Evolutionary conservation across 441 rosid genomes (phyloP), one percentile per base, ranked within the genome.

Genomic region (Metrosideros polymorpha): DNA sequence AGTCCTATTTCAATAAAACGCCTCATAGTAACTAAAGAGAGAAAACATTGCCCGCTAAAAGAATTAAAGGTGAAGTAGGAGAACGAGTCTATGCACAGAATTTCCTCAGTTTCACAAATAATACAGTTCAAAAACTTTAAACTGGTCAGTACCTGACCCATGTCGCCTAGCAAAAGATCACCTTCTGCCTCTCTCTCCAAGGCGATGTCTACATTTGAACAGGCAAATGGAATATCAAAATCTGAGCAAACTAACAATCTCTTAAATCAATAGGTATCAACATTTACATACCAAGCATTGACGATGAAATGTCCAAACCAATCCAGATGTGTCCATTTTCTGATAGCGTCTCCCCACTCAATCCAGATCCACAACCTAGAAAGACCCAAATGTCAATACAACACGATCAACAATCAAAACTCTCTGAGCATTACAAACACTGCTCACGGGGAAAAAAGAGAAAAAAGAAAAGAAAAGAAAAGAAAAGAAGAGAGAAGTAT

Each of bases 281-380:
- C 15, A 19, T 51, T 55, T 53, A 88, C 91, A 61, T 92, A 92
- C 96, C 83, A 27, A 96, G 98, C 99, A 97, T 97, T 19, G 99
- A 97, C 3, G 86, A 90, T 18, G 99, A 97, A 86, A 97, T 94
- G 89, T 96, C 99, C 50, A 97, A 87, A 88, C 99, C 99, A 88
- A 97, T 89, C 99, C 99, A 96, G 1, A 92, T 94, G 84, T 96
- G 98, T 71, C 98, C 96, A 71, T 89, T 88, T 86, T 96, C 99
- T 82, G 99, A 92, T 49, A 97, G 83, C 19, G 98, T 94, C 94
- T 95, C 98, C 66, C 98, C 96, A 91, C 99, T 93, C 52, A 95
- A 93, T 42, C 99, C 98, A 56, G 99, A 96, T 85, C 99, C 98
- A 53, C 98, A 97, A 32, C 99, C 98, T 96, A 53, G 43, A 90